Evolutionary conservation across 139 green algal genomes (phyloP).

Genomic region (Picochlorum sp.): DNA sequence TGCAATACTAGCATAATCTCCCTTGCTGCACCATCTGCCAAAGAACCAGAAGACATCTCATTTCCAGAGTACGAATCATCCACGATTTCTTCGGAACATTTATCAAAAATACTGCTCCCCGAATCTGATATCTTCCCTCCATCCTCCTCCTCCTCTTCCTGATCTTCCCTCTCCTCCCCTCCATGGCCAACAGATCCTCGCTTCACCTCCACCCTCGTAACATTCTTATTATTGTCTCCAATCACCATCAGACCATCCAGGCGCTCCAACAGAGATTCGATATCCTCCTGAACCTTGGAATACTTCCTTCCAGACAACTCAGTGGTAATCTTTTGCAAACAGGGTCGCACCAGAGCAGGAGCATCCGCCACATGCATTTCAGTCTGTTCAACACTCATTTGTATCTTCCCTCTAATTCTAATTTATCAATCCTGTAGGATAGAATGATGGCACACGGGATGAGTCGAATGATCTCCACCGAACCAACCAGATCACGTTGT

Average conservation of each 20-base stretch:
- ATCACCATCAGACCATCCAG: conserved; percentile 9
- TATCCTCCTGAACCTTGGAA: conserved; percentile 34
- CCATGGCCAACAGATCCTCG: background rate
- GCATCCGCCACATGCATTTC: conserved; percentile 4
- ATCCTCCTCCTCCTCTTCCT: background rate
- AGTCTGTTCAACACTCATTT: background rate
- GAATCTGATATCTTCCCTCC: background rate
- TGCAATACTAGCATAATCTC: conserved; percentile 49
- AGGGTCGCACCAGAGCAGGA: conserved; percentile 30
- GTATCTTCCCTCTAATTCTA: background rate
- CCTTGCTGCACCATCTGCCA: background rate
- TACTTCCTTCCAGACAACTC: conserved; percentile 35
- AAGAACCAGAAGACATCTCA: background rate
- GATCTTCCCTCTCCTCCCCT: conserved; percentile 7
- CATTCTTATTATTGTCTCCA: background rate
- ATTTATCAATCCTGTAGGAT: background rate
- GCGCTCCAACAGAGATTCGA: conserved; percentile 17
- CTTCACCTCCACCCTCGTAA: background rate
- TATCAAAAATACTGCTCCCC: background rate
- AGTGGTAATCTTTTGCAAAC: conserved; percentile 38
- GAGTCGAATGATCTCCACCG: too few relatives aligned
- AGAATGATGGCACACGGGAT: background rate
- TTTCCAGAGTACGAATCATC: too few relatives aligned
- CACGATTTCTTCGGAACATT: background rate
- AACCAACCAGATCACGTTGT: too few relatives aligned